phyloP scores from a whole-genome alignment of 305 asterid species.

The Ruellia speciosa region DNA sequence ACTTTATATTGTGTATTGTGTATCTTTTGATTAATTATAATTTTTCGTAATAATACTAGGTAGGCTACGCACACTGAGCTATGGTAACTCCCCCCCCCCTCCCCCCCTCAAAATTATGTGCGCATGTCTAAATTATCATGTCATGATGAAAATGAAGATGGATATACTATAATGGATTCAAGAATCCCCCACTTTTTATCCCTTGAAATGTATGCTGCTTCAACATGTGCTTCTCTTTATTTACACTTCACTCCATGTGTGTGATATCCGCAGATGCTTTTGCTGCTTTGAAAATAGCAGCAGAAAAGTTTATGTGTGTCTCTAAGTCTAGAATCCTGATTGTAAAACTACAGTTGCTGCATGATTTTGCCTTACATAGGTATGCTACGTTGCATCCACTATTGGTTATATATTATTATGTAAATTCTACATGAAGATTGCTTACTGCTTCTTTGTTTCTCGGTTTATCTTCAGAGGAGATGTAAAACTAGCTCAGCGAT shows the following conservation, averaged over 20 bases:
- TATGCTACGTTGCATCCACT: slow-evolving; percentile 15
- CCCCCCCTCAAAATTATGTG: too few relatives aligned
- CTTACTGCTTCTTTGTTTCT: slow-evolving; percentile 21
- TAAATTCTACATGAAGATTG: slow-evolving; percentile 16
- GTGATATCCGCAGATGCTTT: slow-evolving; percentile 54
- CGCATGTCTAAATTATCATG: too few relatives aligned
- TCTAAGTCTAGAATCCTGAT: slow-evolving; percentile 76
- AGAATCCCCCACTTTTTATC: too few relatives aligned
- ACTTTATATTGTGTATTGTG: slow-evolving; percentile 10
- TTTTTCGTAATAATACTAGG: too few relatives aligned
- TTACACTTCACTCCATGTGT: neutral
- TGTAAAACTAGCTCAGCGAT: slow-evolving; percentile 67
- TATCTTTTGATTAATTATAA: neutral
- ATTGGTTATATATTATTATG: slow-evolving; percentile 9
- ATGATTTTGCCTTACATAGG: slow-evolving; percentile 84
- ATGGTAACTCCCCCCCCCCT: too few relatives aligned
- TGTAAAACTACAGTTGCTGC: slow-evolving; percentile 72
- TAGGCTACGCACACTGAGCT: too few relatives aligned
- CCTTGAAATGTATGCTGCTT: neutral
- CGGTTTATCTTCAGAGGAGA: slow-evolving; percentile 52
- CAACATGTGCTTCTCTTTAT: neutral
- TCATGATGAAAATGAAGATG: too few relatives aligned
- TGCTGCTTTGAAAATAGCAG: slow-evolving; percentile 75
- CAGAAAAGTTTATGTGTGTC: slow-evolving; percentile 58
- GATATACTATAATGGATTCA: too few relatives aligned